A percentile compares a stretch with the other conserved stretches of the same genome.
phyloP scores from a whole-genome alignment of 768 basidiomycete genomes.

The Boletellus emodensis region DNA sequence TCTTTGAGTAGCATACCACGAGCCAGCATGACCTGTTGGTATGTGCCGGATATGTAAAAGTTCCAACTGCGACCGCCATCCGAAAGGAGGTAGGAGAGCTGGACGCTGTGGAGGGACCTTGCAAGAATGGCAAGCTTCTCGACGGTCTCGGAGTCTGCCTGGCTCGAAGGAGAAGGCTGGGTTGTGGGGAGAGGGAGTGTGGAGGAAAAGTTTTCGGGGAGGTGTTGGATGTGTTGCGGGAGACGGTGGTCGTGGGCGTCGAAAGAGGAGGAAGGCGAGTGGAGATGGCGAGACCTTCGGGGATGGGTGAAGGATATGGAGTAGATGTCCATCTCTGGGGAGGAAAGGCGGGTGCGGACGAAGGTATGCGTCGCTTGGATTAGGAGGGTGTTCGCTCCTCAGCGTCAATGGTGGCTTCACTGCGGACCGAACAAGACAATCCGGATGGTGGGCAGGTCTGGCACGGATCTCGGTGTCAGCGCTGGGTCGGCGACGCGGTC shows the following conservation, averaged over 20 bases:
- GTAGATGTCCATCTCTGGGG: constrained; percentile 79
- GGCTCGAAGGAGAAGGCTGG: constrained; percentile 29
- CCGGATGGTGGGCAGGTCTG: not conserved
- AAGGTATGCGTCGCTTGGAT: constrained; percentile 21
- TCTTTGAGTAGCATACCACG: constrained; percentile 88
- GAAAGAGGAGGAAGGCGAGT: constrained; percentile 56
- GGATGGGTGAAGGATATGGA: constrained; percentile 92
- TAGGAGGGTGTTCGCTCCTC: constrained; percentile 27
- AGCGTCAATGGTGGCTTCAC: constrained; percentile 9
- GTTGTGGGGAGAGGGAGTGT: constrained; percentile 38
- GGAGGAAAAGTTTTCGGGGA: constrained; percentile 30
- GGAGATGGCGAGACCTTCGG: constrained; percentile 67
- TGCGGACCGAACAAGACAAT: constrained; percentile 1
- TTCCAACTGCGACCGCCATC: constrained; percentile 74
- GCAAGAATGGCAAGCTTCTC: constrained; percentile 77
- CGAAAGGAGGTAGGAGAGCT: constrained; percentile 72
- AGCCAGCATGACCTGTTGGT: constrained; percentile 89
- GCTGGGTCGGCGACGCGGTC: constrained; percentile 17
- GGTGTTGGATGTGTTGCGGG: constrained; percentile 37
- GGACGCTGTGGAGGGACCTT: constrained; percentile 76
- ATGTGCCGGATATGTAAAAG: constrained; percentile 85
- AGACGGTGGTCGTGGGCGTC: constrained; percentile 55
- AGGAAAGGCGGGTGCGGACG: not conserved
- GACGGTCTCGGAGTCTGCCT: constrained; percentile 67
- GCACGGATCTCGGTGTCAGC: constrained; percentile 4